These are phyloP conservation scores for Volvox carteri DNA, from an alignment of 163 green algal genomes.

Conservation along the genomic window DNA sequence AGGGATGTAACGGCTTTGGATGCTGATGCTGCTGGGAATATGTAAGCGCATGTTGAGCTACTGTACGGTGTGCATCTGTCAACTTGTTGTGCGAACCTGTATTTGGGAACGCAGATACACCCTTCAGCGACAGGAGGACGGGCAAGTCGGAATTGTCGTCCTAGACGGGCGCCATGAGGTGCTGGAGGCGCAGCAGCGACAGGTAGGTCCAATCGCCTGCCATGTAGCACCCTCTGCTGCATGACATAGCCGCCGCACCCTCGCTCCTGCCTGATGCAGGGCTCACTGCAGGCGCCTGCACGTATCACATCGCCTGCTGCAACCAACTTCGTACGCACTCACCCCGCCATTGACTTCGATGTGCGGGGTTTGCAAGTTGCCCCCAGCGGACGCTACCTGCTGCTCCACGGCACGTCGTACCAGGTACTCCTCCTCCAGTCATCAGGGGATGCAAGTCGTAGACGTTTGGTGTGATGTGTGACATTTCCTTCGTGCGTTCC, in stretches of 20 bases:
- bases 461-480: no score
- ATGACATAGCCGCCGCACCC: neutral
- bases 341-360: slow-evolving; percentile 52
- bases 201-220: slow-evolving; percentile 4
- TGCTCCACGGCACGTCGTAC: neutral
- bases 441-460: no score
- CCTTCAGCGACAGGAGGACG: neutral
- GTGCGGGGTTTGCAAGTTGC: slow-evolving; percentile 42
- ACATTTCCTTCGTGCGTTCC: no score
- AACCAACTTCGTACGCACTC: slow-evolving; percentile 21
- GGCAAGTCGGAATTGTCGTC: neutral
- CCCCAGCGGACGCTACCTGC: slow-evolving; percentile 56
- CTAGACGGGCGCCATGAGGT: slow-evolving; percentile 45
- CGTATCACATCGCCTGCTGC: neutral
- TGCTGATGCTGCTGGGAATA: slow-evolving; percentile 25
- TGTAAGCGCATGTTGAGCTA: no score
- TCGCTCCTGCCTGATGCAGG: neutral
- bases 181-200: slow-evolving; percentile 44
- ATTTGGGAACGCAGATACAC: slow-evolving; percentile 26
- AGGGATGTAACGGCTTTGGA: slow-evolving; percentile 5
- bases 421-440: slow-evolving; percentile 36
- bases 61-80: no score
- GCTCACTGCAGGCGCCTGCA: slow-evolving; percentile 21
- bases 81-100: no score
- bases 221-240: neutral